Conservation (phyloP, 345 rosid species). For the Cardamine chenopodiifolia region DNA sequence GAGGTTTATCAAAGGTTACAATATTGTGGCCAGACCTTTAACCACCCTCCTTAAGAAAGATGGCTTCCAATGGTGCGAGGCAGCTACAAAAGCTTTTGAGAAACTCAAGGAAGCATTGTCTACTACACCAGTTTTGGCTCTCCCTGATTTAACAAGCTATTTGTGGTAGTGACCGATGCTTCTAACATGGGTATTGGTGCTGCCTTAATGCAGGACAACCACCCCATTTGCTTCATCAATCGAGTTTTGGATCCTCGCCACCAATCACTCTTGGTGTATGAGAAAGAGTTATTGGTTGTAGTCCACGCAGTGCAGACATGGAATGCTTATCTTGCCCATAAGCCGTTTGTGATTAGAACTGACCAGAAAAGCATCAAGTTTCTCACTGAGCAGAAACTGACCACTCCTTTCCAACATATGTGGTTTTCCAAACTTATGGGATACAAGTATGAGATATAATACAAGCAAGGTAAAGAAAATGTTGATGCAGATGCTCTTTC, state of each 20-base stretch:
- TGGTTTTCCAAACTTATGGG: neutral
- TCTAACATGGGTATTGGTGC: neutral
- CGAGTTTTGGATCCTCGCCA: neutral
- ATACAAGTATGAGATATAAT: neutral
- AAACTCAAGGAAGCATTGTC: accelerated
- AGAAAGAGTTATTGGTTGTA: accelerated
- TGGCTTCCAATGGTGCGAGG: too few relatives aligned
- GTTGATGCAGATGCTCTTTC: accelerated
- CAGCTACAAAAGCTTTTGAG: too few relatives aligned
- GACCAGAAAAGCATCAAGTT: neutral
- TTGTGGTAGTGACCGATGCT: neutral
- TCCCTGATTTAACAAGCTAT: neutral
- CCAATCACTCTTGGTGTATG: accelerated
- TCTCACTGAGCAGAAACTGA: neutral
- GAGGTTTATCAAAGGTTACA: too few relatives aligned
- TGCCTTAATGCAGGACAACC: neutral
- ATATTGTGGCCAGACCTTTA: too few relatives aligned
- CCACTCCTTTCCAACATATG: neutral
- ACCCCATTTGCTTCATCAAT: neutral
- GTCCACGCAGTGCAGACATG: accelerated
- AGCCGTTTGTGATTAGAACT: neutral
- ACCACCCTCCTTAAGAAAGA: too few relatives aligned
- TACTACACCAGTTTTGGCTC: accelerated
- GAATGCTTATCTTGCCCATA: neutral
- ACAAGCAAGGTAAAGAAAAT: neutral